A percentile compares a stretch with the other conserved stretches of the same genome.
These are phyloP conservation scores for Microsporum audouinii DNA, from an alignment of 2,329 filamentous ascomycete species.

Conservation along the genomic window DNA sequence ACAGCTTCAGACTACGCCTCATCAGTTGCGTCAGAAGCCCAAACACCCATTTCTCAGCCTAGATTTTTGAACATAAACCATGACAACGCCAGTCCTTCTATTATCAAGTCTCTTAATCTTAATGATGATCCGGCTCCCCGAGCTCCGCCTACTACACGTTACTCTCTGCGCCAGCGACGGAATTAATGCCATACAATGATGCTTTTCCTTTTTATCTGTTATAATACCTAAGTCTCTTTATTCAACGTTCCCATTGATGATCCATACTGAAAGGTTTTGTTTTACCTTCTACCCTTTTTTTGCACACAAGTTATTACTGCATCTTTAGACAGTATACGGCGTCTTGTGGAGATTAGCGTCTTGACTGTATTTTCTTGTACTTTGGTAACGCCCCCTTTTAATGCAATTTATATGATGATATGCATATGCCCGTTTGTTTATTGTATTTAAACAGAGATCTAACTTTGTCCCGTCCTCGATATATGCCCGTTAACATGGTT, in stretches of 20 bases:
- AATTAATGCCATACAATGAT: background rate
- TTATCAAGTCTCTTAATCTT: slow-evolving; percentile 10
- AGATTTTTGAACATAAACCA: background rate
- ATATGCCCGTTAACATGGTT: background rate
- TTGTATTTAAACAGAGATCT: background rate
- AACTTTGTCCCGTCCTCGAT: background rate
- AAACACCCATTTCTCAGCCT: slow-evolving; percentile 8
- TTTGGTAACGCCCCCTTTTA: background rate
- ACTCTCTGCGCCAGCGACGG: slow-evolving; percentile 12
- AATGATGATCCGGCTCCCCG: slow-evolving; percentile 6
- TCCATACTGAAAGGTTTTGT: background rate
- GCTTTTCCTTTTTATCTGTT: background rate
- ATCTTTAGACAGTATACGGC: background rate
- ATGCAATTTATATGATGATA: background rate
- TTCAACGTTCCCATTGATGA: background rate
- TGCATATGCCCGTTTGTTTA: background rate
- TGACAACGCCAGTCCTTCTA: slow-evolving; percentile 10
- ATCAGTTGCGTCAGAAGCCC: slow-evolving; percentile 13
- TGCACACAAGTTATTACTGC: background rate
- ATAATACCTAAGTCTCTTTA: background rate
- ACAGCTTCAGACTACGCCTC: slow-evolving; percentile 14
- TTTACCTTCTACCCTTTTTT: background rate
- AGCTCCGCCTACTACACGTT: slow-evolving; percentile 7
- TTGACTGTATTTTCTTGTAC: background rate
- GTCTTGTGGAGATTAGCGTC: background rate